Evolutionary conservation across 169 alveolate species (phyloP).

Genomic region (Plasmodium vinckei): DNA sequence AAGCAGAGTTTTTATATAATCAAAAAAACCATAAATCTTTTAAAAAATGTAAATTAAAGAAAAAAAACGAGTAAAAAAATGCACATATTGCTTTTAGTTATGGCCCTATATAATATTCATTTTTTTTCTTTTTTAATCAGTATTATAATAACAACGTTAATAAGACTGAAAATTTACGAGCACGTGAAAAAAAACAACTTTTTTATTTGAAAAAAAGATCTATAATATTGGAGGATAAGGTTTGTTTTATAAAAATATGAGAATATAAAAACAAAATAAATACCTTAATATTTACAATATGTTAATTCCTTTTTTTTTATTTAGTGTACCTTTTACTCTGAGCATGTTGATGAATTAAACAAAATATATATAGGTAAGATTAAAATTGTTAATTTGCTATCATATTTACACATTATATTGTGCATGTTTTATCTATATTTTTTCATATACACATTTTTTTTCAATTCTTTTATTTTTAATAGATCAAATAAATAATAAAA

Average conservation of each 20-base stretch:
- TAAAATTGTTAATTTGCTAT: background rate
- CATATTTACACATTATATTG: background rate
- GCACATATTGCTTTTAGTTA: background rate
- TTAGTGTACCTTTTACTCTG: slow-evolving; percentile 67
- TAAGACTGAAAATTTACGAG: slow-evolving; percentile 18
- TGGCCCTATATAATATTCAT: background rate
- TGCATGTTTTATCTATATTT: no score
- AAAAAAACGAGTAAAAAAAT: background rate
- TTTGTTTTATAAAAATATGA: background rate
- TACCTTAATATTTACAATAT: no score
- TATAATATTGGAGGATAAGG: slow-evolving; percentile 62
- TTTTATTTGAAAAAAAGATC: slow-evolving; percentile 32
- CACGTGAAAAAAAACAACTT: slow-evolving; percentile 25
- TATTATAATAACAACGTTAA: slow-evolving; percentile 48
- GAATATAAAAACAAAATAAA: no score
- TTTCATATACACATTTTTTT: background rate
- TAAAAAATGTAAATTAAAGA: slow-evolving; percentile 41
- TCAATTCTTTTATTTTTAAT: background rate
- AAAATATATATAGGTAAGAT: slow-evolving; percentile 50
- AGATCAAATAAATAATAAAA: slow-evolving; percentile 52
- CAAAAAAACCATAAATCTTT: slow-evolving; percentile 47
- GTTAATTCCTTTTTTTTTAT: background rate
- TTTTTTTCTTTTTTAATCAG: slow-evolving; percentile 4
- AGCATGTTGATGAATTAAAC: slow-evolving; percentile 63
- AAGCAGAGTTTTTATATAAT: slow-evolving; percentile 68